phyloP scores from a whole-genome alignment of 2,329 filamentous ascomycete species.

The Ceratocystis lukuohia region DNA sequence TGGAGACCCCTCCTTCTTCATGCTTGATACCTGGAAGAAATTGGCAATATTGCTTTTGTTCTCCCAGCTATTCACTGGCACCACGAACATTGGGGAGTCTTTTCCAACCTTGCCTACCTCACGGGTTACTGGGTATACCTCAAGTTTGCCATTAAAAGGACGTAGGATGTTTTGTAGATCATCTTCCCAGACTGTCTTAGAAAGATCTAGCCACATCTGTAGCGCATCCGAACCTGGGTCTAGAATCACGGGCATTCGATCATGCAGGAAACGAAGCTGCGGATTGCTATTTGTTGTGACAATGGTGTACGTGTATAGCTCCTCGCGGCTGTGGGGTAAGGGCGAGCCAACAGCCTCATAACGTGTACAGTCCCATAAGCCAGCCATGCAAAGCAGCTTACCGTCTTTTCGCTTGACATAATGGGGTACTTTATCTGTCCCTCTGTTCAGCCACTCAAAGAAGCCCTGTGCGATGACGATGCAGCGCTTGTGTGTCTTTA shows the following conservation, averaged over 20 bases:
- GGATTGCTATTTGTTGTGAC: conserved; percentile 82
- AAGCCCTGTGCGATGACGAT: conserved; percentile 83
- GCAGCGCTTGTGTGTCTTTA: conserved; percentile 83
- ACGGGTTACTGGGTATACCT: conserved; percentile 73
- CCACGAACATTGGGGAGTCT: conserved; percentile 68
- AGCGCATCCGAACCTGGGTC: conserved; percentile 60
- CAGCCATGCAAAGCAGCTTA: conserved; percentile 75
- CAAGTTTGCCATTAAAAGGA: conserved; percentile 65
- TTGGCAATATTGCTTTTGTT: conserved; percentile 92
- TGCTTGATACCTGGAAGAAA: conserved; percentile 60
- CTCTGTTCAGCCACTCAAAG: conserved; percentile 87
- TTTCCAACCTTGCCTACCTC: conserved; percentile 93
- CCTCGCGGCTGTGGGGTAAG: conserved; percentile 31
- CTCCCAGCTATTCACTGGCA: conserved; percentile 69
- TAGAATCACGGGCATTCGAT: conserved; percentile 90
- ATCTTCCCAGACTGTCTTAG: conserved; percentile 55
- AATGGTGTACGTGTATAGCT: conserved; percentile 78
- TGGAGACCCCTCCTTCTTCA: conserved; percentile 22
- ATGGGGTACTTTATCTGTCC: conserved; percentile 70
- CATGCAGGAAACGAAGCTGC: conserved; percentile 74
- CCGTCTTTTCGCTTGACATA: conserved; percentile 73
- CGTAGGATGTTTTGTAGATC: conserved; percentile 68
- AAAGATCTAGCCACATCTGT: conserved; percentile 65
- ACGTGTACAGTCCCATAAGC: conserved; percentile 77
- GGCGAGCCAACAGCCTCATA: conserved; percentile 51